Evolutionary conservation across 202 grass and related monocot species (phyloP), one percentile per base, ranked within the genome.

Genomic region (Brachypodium distachyon): DNA sequence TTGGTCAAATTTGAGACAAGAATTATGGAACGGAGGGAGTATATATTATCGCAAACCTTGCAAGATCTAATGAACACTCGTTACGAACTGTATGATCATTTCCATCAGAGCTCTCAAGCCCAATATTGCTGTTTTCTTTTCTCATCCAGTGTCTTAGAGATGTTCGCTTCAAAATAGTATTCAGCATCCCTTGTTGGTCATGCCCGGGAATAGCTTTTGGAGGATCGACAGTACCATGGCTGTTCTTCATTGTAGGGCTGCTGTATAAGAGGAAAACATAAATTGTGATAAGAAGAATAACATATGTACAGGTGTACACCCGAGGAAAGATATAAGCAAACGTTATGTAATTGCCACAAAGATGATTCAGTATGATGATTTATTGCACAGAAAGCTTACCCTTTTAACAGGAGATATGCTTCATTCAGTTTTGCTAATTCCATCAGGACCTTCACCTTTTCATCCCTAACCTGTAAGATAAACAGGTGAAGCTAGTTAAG

Each of bases 391-490:
- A 69, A 74, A 86, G 22, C 65, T 61, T 94, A 97, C 95, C 86
- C 86, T 62, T 88, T 90, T 43, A 90, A 83, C 61, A 84, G 73
- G 37, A 87, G 69, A 84, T 81, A 82, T 77, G 94, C 87, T 94
- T 91, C 80, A 84, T 94, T 94, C 54, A 94, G 63, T 83, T 90
- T 87, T 74, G 95, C 89, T 82, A 94, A 88, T 82, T 97, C 95
- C 82, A 94, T 86, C 10, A 97, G 87, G 70, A 84, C 77, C 61
- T 77, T 92, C 57, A 97, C 85, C 77, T 97, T 97, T 88, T 97
- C 95, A 77, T 94, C 84, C 27, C 86, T 94, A 69, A 97, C 89
- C 95, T 97, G 76, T 43, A n/a, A n/a, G n/a, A 86, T 38, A 92
- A 58, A 82, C 63, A 85, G 50, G 13, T 71, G 25, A 71, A 77